phyloP scores from a whole-genome alignment of 2,329 filamentous ascomycete genomes.

The Alternaria incomplexa region DNA sequence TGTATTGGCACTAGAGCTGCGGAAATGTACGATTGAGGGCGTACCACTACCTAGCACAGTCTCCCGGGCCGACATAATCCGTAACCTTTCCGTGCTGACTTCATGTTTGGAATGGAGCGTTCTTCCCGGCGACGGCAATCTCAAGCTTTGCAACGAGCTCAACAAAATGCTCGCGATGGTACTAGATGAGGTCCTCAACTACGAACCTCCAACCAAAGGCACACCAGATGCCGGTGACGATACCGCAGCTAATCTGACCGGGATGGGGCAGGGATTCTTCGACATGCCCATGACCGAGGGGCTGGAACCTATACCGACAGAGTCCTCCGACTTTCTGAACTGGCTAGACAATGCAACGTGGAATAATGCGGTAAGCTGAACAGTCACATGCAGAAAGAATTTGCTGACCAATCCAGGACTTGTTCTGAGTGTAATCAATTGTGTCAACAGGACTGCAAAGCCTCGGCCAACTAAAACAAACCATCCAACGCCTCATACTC shows the following conservation, averaged over 20 bases:
- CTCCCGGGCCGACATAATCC: slow-evolving; percentile 44
- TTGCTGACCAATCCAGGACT: slow-evolving; percentile 12
- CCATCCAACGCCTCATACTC: background rate
- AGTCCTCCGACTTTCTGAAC: slow-evolving; percentile 44
- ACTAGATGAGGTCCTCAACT: slow-evolving; percentile 46
- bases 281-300: slow-evolving; percentile 45
- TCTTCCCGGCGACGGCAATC: slow-evolving; percentile 43
- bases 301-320: slow-evolving; percentile 45
- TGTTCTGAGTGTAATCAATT: slow-evolving; percentile 14
- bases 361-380: slow-evolving; percentile 36
- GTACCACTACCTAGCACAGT: slow-evolving; percentile 37
- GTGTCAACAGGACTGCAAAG: background rate
- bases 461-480: background rate
- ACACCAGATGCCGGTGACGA: slow-evolving; percentile 18
- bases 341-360: slow-evolving; percentile 48
- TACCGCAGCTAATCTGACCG: slow-evolving; percentile 5
- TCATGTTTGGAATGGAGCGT: slow-evolving; percentile 45
- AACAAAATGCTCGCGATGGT: slow-evolving; percentile 46
- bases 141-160: slow-evolving; percentile 44
- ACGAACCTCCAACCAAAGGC: slow-evolving; percentile 34
- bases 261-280: slow-evolving; percentile 36
- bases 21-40: slow-evolving; percentile 43
- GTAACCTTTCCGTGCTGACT: slow-evolving; percentile 45
- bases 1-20: slow-evolving; percentile 42
- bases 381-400: background rate